Base-by-base conservation (phyloP, 371 early-diverging fungal genomes). In the Dichotomocladium elegans region DNA sequence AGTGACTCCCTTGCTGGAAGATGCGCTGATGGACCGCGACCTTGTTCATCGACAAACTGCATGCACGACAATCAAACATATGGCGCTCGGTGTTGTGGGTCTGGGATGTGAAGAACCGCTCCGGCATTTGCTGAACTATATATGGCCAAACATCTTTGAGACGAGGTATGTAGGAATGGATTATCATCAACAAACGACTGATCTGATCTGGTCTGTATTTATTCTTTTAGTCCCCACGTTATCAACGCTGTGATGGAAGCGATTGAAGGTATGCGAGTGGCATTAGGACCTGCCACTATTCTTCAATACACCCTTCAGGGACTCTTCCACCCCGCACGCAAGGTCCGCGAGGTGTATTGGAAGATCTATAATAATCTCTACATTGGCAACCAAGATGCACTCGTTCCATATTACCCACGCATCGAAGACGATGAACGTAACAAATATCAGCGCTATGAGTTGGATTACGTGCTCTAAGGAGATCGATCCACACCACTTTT, bases 61-160 rank as follows among this genome's bases (percentile, higher is more conserved):
- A 1, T 94, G 95, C 67, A 83, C 94, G 0, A 90, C 92, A 0
- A 92, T 98, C 58, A 95, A 93, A 54, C 85, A 96, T 64, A 86
- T 96, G 82, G 86, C 95, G 0, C 74, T 96, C 15, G 96, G 94
- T 27, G 93, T 94, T 1, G 85, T 86, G 22, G 98, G 96, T 21
- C 72, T 93, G 10, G 92, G 90, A 5, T 94, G 93, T 68, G 98
- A 99, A 70, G 96, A 94, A 51, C 90, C 95, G 3, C 68, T 98
- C 5, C 74, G 87, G 26, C 99, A 99, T 58, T 68, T 98, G 68
- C 82, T 99, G 43, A 98, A 99, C 70, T 87, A 82, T 58, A 89
- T 98, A 25, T 96, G 95, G 96, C 98, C 97, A 41, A 99, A 99
- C 67, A 92, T 99, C 51, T 96, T 99, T 64, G 99, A 99, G 61